These are phyloP conservation scores for Aristolochia contorta DNA, from an alignment of 164 flowering plant genomes.

Conservation along the genomic window DNA sequence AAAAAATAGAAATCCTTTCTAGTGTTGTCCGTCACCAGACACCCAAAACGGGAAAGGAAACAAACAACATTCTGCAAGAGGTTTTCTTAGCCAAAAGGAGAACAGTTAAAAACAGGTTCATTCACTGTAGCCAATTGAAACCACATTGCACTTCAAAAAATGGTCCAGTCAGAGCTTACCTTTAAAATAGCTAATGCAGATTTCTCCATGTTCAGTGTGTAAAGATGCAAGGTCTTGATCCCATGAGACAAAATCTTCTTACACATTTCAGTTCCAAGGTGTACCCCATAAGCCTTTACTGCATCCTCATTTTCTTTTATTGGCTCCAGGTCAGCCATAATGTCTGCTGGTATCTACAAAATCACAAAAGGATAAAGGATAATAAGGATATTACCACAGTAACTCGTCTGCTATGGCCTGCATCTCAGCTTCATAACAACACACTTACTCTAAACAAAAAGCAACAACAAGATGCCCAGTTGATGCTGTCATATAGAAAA, in stretches of 20 bases:
- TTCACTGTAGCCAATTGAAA: too few species aligned
- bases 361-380: background rate
- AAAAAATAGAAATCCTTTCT: too few species aligned
- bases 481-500: too few species aligned
- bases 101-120: too few species aligned
- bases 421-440: too few species aligned
- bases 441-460: too few species aligned
- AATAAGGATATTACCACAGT: too few species aligned
- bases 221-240: conserved; percentile 83
- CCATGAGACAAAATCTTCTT: conserved; percentile 87
- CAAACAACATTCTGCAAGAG: background rate
- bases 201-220: conserved; percentile 91
- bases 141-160: too few species aligned
- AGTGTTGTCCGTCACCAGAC: too few species aligned
- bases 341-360: conserved; percentile 66
- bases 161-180: conserved; percentile 29
- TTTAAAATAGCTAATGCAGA: conserved; percentile 79
- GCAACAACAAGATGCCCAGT: too few species aligned
- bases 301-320: conserved; percentile 98
- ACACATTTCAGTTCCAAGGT: conserved; percentile 99
- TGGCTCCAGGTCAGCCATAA: conserved; percentile 80
- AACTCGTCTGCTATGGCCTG: too few species aligned
- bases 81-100: background rate
- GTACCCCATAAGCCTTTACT: conserved; percentile 79
- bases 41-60: background rate